phyloP scores from a whole-genome alignment of 1,284 basidiomycete species.

The Macrocybe sp. region DNA sequence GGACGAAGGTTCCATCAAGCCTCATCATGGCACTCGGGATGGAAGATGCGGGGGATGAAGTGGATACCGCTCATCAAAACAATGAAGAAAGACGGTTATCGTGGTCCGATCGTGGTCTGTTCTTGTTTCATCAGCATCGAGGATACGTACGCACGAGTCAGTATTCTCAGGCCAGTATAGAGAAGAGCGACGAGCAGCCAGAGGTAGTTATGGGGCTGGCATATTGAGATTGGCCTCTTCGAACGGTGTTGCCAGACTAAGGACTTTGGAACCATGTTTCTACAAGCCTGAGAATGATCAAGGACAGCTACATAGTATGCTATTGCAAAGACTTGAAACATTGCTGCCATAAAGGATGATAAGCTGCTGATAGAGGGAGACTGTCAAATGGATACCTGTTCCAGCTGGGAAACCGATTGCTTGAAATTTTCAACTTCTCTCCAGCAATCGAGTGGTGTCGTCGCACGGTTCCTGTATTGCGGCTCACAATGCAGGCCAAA shows the following conservation, averaged over 20 bases:
- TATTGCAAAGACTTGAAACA: slow-evolving; percentile 53
- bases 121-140: slow-evolving; percentile 11
- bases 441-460: slow-evolving; percentile 72
- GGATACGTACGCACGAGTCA: slow-evolving; percentile 6
- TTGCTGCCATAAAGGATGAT: slow-evolving; percentile 30
- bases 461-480: slow-evolving; percentile 46
- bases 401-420: slow-evolving; percentile 59
- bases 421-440: slow-evolving; percentile 73
- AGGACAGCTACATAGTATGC: neutral
- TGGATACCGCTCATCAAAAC: slow-evolving; percentile 11
- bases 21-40: slow-evolving; percentile 27
- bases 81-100: slow-evolving; percentile 4
- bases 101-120: neutral
- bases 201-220: slow-evolving; percentile 19
- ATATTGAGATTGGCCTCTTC: slow-evolving; percentile 9
- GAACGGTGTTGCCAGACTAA: too few species aligned
- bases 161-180: slow-evolving; percentile 11
- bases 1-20: slow-evolving; percentile 23
- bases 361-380: slow-evolving; percentile 5
- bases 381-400: slow-evolving; percentile 35
- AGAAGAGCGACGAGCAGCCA: too few species aligned
- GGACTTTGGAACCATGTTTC: too few species aligned
- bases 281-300: too few species aligned
- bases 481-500: slow-evolving; percentile 7
- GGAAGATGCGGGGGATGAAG: slow-evolving; percentile 15